Evolutionary conservation across 2,329 filamentous ascomycete species (phyloP).

Genomic region (Colletotrichum gloeosporioides): DNA sequence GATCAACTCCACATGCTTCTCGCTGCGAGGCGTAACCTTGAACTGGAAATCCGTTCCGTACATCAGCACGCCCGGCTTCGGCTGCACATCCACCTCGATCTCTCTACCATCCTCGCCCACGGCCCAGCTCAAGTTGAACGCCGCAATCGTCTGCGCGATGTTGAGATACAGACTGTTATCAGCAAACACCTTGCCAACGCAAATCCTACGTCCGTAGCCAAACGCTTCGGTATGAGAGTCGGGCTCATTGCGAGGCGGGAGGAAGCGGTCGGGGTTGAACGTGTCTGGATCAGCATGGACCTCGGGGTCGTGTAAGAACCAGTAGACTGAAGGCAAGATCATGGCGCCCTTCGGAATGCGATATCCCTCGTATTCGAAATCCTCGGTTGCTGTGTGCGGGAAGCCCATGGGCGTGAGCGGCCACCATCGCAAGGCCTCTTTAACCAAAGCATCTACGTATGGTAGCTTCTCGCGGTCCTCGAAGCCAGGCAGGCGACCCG

Average conservation of each 20-base stretch:
- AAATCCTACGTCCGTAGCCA: constrained; percentile 41
- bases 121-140: constrained; percentile 42
- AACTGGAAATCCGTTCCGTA: constrained; percentile 8
- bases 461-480: constrained; percentile 31
- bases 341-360: constrained; percentile 5
- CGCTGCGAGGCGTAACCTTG: constrained; percentile 3
- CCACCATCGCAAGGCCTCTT: constrained; percentile 35
- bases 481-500: constrained; percentile 29
- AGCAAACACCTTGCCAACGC: constrained; percentile 37
- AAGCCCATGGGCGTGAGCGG: constrained; percentile 40
- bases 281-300: constrained; percentile 56
- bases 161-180: constrained; percentile 32
- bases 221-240: constrained; percentile 33
- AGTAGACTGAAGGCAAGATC: constrained; percentile 29
- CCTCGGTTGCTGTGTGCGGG: constrained; percentile 38
- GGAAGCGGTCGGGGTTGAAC: constrained; percentile 39
- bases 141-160: constrained; percentile 41
- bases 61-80: constrained; percentile 13
- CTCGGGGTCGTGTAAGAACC: constrained; percentile 67
- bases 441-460: constrained; percentile 34
- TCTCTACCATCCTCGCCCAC: constrained; percentile 35
- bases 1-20: not conserved
- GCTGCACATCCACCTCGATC: not conserved
- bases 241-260: constrained; percentile 32
- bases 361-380: constrained; percentile 2